Percentiles rank a stretch among this genome's conserved stretches.
Evolutionary conservation across 2,329 filamentous ascomycete genomes (phyloP).

Genomic region (Rhexocercosporidium sp.): DNA sequence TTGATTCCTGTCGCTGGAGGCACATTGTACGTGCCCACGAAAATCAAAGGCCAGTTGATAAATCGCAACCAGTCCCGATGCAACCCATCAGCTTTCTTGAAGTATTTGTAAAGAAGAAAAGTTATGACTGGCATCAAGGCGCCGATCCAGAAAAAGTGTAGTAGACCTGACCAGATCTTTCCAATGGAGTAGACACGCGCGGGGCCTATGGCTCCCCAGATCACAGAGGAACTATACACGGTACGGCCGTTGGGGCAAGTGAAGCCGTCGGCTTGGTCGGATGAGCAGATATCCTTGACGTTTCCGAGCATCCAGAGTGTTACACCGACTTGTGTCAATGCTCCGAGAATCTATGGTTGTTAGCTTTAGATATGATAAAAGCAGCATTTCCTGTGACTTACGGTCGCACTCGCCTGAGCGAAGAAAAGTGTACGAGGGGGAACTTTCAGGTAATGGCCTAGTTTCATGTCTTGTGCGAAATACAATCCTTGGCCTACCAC

Average conservation of each 20-base stretch:
- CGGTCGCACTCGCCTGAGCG: conserved; percentile 43
- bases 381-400: too few species aligned
- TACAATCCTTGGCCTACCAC: conserved; percentile 50
- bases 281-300: conserved; percentile 68
- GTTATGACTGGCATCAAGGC: conserved; percentile 65
- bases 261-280: conserved; percentile 51
- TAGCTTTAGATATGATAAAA: too few species aligned
- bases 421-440: conserved; percentile 33
- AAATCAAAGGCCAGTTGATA: conserved; percentile 42
- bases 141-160: conserved; percentile 76
- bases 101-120: conserved; percentile 46
- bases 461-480: conserved; percentile 54
- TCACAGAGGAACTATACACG: conserved; percentile 66
- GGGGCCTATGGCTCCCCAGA: conserved; percentile 77
- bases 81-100: conserved; percentile 40
- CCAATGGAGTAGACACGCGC: conserved; percentile 69
- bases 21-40: conserved; percentile 45
- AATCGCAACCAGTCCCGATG: conserved; percentile 38
- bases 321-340: conserved; percentile 67
- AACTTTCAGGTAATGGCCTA: conserved; percentile 53
- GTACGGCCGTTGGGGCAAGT: conserved; percentile 54
- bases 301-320: conserved; percentile 64
- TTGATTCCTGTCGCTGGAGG: conserved; percentile 71
- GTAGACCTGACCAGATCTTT: conserved; percentile 65
- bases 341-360: conserved; percentile 56